Conservation (phyloP, 305 asterid genomes). For the Rubia peregrina region DNA sequence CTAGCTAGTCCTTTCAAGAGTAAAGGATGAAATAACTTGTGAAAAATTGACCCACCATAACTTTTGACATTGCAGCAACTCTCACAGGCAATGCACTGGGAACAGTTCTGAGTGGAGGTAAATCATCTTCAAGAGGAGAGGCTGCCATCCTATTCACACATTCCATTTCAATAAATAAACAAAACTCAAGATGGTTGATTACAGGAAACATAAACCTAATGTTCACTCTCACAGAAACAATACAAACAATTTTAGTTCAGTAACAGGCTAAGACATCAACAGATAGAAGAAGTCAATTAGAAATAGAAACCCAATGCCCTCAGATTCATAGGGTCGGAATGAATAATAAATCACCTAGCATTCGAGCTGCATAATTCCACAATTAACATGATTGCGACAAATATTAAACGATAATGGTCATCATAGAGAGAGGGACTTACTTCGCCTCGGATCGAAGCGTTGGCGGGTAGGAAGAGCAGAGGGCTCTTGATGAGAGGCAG, state of each 20-base stretch:
- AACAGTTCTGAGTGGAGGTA: conserved; percentile 41
- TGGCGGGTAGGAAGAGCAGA: conserved; percentile 28
- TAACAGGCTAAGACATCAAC: background rate
- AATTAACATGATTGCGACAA: background rate
- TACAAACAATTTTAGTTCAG: background rate
- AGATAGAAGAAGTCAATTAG: background rate
- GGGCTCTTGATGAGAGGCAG: conserved; percentile 20
- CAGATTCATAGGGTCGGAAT: background rate
- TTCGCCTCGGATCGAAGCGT: conserved; percentile 64
- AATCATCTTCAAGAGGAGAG: conserved; percentile 42
- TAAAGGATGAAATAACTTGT: background rate
- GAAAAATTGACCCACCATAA: conserved; percentile 48
- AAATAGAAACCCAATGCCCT: background rate
- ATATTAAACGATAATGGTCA: background rate
- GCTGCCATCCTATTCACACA: conserved; percentile 13
- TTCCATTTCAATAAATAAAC: background rate
- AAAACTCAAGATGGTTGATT: background rate
- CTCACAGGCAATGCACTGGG: conserved; percentile 70
- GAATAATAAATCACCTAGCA: background rate
- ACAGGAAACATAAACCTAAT: background rate
- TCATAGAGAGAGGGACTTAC: conserved; percentile 24
- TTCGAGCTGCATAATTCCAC: background rate
- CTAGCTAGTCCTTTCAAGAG: background rate
- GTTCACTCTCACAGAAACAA: background rate
- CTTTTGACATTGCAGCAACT: conserved; percentile 86